These are phyloP conservation scores for Blastocystis sp. DNA, from an alignment of 352 stramenopile species.

Conservation along the genomic window DNA sequence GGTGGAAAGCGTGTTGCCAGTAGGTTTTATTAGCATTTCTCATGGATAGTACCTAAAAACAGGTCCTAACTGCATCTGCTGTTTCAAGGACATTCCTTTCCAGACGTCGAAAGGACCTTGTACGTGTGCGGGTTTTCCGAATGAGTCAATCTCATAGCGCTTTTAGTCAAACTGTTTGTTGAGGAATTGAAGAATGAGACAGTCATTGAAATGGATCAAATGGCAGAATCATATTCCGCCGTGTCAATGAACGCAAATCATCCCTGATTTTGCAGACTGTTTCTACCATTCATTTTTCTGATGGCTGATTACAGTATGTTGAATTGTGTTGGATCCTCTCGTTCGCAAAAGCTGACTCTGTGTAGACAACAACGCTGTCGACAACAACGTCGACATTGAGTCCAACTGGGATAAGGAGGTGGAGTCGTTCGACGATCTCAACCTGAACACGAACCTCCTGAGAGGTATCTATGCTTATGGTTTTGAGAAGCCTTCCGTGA, in stretches of 20 bases:
- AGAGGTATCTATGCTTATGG: constrained; percentile 98
- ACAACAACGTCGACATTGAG: constrained; percentile 88
- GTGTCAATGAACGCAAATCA: not conserved
- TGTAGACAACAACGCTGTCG: constrained; percentile 62
- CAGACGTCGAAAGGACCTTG: not conserved
- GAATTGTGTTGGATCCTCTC: not conserved
- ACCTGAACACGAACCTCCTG: constrained; percentile 90
- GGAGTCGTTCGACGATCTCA: constrained; percentile 95
- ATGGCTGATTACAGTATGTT: constrained; percentile 51
- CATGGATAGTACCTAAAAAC: constrained; percentile 21
- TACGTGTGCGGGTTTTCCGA: not conserved
- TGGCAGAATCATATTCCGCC: not conserved
- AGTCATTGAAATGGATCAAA: not conserved
- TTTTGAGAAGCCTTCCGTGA: constrained; percentile 99
- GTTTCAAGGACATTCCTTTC: constrained; percentile 48
- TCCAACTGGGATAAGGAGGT: constrained; percentile 95
- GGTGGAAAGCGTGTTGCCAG: constrained; percentile 23
- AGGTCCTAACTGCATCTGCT: not conserved
- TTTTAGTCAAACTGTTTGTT: not conserved
- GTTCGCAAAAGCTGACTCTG: not conserved
- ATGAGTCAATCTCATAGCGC: not conserved
- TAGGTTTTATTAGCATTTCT: not conserved
- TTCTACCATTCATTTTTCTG: constrained; percentile 28
- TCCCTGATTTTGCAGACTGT: not conserved
- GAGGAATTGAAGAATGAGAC: not conserved